A percentile compares a stretch with the other conserved stretches of the same genome.
Conservation (phyloP, 129 eudicot species). For the Centella asiatica region DNA sequence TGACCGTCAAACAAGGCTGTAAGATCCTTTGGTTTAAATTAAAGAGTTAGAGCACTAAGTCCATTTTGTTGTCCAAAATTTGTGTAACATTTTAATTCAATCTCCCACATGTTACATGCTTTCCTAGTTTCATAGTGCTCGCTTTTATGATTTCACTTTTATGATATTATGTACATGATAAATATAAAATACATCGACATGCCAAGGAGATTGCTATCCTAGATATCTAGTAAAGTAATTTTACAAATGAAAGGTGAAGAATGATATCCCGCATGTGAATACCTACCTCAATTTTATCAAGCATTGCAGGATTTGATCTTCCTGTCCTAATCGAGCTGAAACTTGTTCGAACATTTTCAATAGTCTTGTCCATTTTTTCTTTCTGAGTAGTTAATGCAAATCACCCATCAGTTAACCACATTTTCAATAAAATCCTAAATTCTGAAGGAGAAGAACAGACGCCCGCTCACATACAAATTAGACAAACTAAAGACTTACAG, state of each 20-base stretch:
- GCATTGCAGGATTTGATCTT: constrained; percentile 87
- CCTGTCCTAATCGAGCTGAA: constrained; percentile 82
- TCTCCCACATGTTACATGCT: too few relatives aligned
- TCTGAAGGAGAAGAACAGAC: background rate
- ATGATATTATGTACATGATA: background rate
- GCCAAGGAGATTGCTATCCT: background rate
- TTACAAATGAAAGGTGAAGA: too few relatives aligned
- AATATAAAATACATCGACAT: background rate
- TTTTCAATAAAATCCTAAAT: background rate
- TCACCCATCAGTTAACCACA: background rate
- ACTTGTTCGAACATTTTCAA: constrained; percentile 59
- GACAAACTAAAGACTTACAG: constrained; percentile 41
- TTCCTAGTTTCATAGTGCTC: background rate
- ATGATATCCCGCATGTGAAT: background rate
- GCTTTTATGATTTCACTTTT: too few relatives aligned
- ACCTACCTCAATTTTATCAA: constrained; percentile 76
- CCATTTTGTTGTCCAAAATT: too few relatives aligned
- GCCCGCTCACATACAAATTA: too few relatives aligned
- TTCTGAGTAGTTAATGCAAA: constrained; percentile 31
- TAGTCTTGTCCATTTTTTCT: constrained; percentile 93
- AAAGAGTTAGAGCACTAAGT: too few relatives aligned
- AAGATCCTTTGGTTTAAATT: too few relatives aligned
- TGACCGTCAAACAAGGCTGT: too few relatives aligned
- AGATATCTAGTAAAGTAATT: too few relatives aligned
- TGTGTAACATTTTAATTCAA: too few relatives aligned